A percentile compares a stretch with the other conserved stretches of the same genome.
phyloP scores from a whole-genome alignment of 768 basidiomycete species.

The Tulasnella sp. region DNA sequence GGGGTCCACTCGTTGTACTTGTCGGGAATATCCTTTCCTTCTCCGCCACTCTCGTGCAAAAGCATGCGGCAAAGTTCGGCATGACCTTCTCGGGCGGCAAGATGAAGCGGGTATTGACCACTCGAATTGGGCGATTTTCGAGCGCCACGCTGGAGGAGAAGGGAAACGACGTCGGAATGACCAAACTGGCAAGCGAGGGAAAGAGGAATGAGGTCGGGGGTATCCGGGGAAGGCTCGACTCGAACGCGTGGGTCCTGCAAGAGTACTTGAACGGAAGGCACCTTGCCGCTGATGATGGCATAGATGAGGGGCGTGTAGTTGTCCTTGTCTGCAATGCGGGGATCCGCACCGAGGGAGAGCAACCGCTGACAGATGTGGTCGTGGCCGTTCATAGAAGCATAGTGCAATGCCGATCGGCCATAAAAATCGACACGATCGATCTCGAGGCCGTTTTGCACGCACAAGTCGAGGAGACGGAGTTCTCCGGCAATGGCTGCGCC shows the following conservation, averaged over 20 bases:
- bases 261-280: conserved; percentile 72
- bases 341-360: conserved; percentile 47
- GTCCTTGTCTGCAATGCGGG: conserved; percentile 73
- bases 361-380: conserved; percentile 60
- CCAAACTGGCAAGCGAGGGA: conserved; percentile 87
- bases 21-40: conserved; percentile 65
- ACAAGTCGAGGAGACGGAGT: conserved; percentile 62
- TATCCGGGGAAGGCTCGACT: conserved; percentile 42
- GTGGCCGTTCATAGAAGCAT: conserved; percentile 90
- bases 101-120: conserved; percentile 94
- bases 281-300: conserved; percentile 75
- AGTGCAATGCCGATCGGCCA: conserved; percentile 87
- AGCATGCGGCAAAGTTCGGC: conserved; percentile 70
- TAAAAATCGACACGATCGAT: conserved; percentile 73
- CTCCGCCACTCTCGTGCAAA: conserved; percentile 46
- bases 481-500: conserved; percentile 83
- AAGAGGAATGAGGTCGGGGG: conserved; percentile 50
- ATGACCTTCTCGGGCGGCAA: conserved; percentile 89
- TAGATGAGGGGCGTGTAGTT: conserved; percentile 92
- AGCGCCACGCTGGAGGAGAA: conserved; percentile 69
- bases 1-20: conserved; percentile 99
- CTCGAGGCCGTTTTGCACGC: conserved; percentile 59
- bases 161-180: conserved; percentile 64
- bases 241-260: conserved; percentile 57
- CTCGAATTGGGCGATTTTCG: conserved; percentile 75